Base-by-base conservation (phyloP, 192 early-diverging fungal species). In the Gamsiella multidivaricata region DNA sequence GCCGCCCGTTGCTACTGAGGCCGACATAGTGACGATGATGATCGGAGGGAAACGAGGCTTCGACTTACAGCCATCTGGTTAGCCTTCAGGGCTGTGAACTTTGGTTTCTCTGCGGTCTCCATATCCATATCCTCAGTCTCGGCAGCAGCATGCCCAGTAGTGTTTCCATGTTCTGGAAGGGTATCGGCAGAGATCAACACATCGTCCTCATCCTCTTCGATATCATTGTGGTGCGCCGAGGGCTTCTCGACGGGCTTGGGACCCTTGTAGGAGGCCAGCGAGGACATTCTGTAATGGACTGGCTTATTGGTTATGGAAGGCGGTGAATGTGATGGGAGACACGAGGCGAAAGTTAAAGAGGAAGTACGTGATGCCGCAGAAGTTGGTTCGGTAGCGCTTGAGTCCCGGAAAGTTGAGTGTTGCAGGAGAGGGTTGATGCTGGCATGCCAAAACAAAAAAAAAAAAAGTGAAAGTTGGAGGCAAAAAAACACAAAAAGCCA, bases 151-250 rank as follows among this genome's bases (percentile, higher is more conserved):
- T 56, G 41, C 31, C 74, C 72, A 10, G 67, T 61, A 5, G 60
- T 61, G 49, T 69, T 80, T 46, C 64, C 63, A 46, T 69, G 79
- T 34, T 70, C 69, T 54, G 85, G 70, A 26, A 90, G 65, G 69
- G 85, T 84, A 59, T 85, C 86, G 36, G 91, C 70, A 26, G 86
- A 87, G 62, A 92, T 90, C 46, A 92, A 55, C 18, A 92, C 85
- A 80, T 90, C 89, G 59, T 90, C 89, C 31, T 85, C 89, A n/a
- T 81, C 84, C 37, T 83, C 80, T 5, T 69, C 60, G 10, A 69
- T 58, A 58, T 55, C 79, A 68, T 79, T 45, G 23, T 66, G 22
- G 23, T 36, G 37, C 36, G 56, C 23, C n/a, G n/a, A n/a, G 53
- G 80, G 25, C 67, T 80, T 56, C 70, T 84, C 33, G 33, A 64